Evolutionary conservation across 2,329 filamentous ascomycete genomes (phyloP).

Genomic region (Pyrenophora graminea): DNA sequence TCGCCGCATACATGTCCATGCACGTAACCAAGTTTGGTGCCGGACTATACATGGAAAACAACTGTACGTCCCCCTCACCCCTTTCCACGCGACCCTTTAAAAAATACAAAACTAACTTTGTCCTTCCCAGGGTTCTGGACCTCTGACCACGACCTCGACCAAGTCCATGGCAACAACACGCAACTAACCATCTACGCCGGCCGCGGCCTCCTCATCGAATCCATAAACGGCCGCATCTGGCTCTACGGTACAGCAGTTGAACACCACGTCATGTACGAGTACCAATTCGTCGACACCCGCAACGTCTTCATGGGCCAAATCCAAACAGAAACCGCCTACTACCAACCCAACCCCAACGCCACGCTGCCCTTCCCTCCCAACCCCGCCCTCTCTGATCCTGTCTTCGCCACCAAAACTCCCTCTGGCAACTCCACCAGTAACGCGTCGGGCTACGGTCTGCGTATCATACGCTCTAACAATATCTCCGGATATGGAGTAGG

Average conservation of each 20-base stretch:
- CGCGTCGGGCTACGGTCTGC: conserved; percentile 64
- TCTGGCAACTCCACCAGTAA: neutral
- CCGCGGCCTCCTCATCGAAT: conserved; percentile 77
- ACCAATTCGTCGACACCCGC: conserved; percentile 76
- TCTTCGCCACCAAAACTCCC: conserved; percentile 56
- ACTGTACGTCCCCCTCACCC: conserved; percentile 53
- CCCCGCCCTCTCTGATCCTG: conserved; percentile 65
- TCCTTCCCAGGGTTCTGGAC: conserved; percentile 69
- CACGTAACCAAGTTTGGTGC: conserved; percentile 60
- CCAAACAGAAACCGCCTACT: conserved; percentile 86
- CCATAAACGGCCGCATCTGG: conserved; percentile 45
- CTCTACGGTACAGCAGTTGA: conserved; percentile 70
- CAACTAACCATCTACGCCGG: conserved; percentile 87
- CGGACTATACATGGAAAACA: conserved; percentile 78
- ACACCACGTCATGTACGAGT: conserved; percentile 71
- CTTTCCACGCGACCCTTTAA: no score
- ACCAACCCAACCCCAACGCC: conserved; percentile 80
- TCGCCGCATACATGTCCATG: conserved; percentile 66
- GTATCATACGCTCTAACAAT: conserved; percentile 61
- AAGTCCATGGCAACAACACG: conserved; percentile 60
- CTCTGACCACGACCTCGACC: conserved; percentile 79
- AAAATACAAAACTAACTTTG: no score
- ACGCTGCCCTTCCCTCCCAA: conserved; percentile 67
- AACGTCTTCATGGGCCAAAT: conserved; percentile 83
- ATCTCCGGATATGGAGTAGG: conserved; percentile 67